Base-by-base conservation (phyloP, 78 protist genomes). In the Dictyostelium capitatum region DNA sequence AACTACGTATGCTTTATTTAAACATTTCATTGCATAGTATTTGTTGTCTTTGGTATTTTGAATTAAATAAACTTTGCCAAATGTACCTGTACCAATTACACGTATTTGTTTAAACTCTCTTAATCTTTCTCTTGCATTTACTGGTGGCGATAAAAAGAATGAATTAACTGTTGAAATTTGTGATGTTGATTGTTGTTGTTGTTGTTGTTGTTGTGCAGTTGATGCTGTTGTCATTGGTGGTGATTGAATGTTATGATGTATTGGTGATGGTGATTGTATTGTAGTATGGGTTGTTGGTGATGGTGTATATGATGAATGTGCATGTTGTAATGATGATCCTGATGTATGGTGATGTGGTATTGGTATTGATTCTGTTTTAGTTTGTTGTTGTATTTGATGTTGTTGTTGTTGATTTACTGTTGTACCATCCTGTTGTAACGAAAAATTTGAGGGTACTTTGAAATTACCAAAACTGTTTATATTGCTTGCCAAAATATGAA, bases 11-110 rank as follows among this genome's bases (percentile, higher is more conserved):
- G 87, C 48, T 91, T 98, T 98, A 43, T 90, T 83, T 89, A 98
- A 64, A 37, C 97, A 89, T 78, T 98, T 98, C 84, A 98, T 87
- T 57, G 94, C 92, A 73, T 95, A 87, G 30, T 51, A 81, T 3
- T 37, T 14, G 17, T 41, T 25, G 25, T 65, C 90, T 17, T 62
- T 74, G 50, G 59, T 32, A 65, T 92, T 67, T 82, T 83, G 90
- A 50, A 82, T 78, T 17, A 94, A 70, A 78, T 83, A 80, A 15
- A 97, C 98, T 85, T 95, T 94, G 17, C 98, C 98, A 79, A 96
- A 97, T 30, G 95, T 82, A n/a, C 98, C 98, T 64, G 94, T 95
- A 79, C 98, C 98, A 37, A 97, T 75, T 7, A 95, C 96, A 19
- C 81, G 50, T 43, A 95, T 72, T 37, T 95, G 93, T 69, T 94